Conservation (phyloP, 2,329 filamentous ascomycete genomes). For the Incumbomyces lentus region DNA sequence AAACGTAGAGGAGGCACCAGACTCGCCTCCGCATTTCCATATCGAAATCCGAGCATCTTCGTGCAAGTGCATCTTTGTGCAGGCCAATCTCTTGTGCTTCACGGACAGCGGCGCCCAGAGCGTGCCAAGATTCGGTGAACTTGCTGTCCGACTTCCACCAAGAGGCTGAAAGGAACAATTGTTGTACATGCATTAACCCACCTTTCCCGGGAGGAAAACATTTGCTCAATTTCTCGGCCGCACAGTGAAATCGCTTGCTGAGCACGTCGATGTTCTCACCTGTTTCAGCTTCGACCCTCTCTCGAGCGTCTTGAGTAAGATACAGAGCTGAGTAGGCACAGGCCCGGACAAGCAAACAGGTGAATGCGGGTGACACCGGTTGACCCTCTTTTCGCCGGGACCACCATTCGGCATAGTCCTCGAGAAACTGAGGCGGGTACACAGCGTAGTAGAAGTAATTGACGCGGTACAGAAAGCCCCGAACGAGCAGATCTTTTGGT, state of each 20-base stretch:
- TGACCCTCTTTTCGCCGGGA: slow-evolving; percentile 26
- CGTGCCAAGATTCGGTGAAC: slow-evolving; percentile 42
- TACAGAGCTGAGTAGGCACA: slow-evolving; percentile 39
- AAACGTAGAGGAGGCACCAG: slow-evolving; percentile 38
- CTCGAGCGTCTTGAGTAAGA: slow-evolving; percentile 27
- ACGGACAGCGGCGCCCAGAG: slow-evolving; percentile 34
- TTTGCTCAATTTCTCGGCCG: slow-evolving; percentile 34
- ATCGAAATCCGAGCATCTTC: slow-evolving; percentile 35
- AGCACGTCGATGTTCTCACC: slow-evolving; percentile 30
- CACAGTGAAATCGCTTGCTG: slow-evolving; percentile 32
- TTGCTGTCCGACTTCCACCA: slow-evolving; percentile 40
- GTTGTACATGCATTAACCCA: slow-evolving; percentile 38
- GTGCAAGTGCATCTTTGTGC: slow-evolving; percentile 30
- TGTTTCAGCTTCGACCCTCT: slow-evolving; percentile 37
- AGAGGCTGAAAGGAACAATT: slow-evolving; percentile 37
- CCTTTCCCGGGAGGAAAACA: slow-evolving; percentile 36
- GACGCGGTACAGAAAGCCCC: slow-evolving; percentile 35
- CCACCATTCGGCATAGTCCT: slow-evolving; percentile 40
- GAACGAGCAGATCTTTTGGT: slow-evolving; percentile 35
- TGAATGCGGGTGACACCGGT: slow-evolving; percentile 34
- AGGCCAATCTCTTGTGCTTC: slow-evolving; percentile 42
- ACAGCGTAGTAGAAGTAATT: slow-evolving; percentile 40
- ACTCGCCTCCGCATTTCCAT: slow-evolving; percentile 37
- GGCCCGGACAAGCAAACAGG: slow-evolving; percentile 37
- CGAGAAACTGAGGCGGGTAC: slow-evolving; percentile 36